These are phyloP conservation scores for Gamsiella multidivaricata DNA, from an alignment of 192 early-diverging fungal species.

Conservation along the genomic window DNA sequence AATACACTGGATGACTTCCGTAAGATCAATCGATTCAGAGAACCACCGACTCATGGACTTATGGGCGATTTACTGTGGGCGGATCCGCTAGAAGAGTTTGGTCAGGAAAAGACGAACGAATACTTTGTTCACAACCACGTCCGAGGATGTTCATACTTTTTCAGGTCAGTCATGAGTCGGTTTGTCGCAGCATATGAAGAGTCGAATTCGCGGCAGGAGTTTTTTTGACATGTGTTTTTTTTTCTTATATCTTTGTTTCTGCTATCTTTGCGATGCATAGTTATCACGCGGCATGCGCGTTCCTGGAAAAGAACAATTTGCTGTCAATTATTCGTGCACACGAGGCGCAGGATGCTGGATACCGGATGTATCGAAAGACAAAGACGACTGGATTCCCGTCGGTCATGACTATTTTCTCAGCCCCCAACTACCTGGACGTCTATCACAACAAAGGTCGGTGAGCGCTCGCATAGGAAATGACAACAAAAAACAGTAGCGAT, in stretches of 20 bases:
- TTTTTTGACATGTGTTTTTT: neutral
- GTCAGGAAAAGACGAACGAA: slow-evolving; percentile 87
- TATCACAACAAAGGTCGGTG: slow-evolving; percentile 91
- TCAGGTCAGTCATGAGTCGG: slow-evolving; percentile 76
- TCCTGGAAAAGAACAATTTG: slow-evolving; percentile 92
- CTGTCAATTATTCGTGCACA: slow-evolving; percentile 95
- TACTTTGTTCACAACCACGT: slow-evolving; percentile 92
- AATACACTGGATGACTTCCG: slow-evolving; percentile 86
- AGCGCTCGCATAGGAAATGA: neutral
- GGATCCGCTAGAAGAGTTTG: slow-evolving; percentile 96
- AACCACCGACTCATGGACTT: slow-evolving; percentile 92
- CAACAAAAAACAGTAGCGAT: neutral
- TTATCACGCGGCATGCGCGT: slow-evolving; percentile 90
- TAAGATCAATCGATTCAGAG: slow-evolving; percentile 87
- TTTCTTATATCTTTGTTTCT: neutral
- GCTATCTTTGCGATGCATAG: slow-evolving; percentile 34
- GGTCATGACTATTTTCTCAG: slow-evolving; percentile 98
- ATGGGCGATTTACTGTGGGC: slow-evolving; percentile 96
- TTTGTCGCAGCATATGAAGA: neutral
- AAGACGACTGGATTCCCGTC: slow-evolving; percentile 91
- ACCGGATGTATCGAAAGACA: slow-evolving; percentile 95
- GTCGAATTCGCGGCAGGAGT: neutral
- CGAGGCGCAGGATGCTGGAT: slow-evolving; percentile 95
- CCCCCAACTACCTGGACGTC: slow-evolving; percentile 96
- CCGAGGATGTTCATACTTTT: slow-evolving; percentile 95